Evolutionary conservation across 2,329 filamentous ascomycete genomes (phyloP).

Genomic region (Madurella fahalii): DNA sequence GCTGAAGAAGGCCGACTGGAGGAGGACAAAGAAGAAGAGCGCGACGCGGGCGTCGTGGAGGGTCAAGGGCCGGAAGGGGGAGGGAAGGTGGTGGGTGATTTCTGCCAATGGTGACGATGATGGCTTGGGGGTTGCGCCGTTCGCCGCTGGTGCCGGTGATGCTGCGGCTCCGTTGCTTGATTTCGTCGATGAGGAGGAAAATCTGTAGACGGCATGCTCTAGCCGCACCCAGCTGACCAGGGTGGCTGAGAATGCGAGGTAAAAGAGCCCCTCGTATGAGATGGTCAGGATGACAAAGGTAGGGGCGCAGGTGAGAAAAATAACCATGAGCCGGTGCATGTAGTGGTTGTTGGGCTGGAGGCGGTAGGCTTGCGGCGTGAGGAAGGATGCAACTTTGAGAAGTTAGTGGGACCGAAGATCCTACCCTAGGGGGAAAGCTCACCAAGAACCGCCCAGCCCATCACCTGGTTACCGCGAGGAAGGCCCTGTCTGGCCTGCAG

Average conservation of each 20-base stretch:
- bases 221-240: conserved; percentile 88
- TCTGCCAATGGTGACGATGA: neutral
- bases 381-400: conserved; percentile 62
- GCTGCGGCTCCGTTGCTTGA: conserved; percentile 7
- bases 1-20: conserved; percentile 95
- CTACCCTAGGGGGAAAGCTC: neutral
- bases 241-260: conserved; percentile 79
- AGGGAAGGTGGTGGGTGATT: conserved; percentile 13
- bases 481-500: conserved; percentile 81
- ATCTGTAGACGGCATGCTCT: conserved; percentile 69
- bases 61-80: conserved; percentile 59
- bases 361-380: conserved; percentile 77
- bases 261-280: conserved; percentile 95
- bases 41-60: conserved; percentile 84
- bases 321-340: conserved; percentile 79
- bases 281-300: conserved; percentile 95
- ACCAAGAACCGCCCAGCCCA: conserved; percentile 63
- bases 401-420: conserved; percentile 13
- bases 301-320: conserved; percentile 90
- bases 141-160: conserved; percentile 1
- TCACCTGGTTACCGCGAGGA: conserved; percentile 79
- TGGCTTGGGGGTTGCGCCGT: conserved; percentile 26
- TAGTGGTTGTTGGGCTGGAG: conserved; percentile 81
- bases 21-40: conserved; percentile 89
- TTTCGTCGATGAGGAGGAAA: conserved; percentile 27